Conservation (phyloP, 176 grass and related monocot species). For the Cenchrus purpureus region DNA sequence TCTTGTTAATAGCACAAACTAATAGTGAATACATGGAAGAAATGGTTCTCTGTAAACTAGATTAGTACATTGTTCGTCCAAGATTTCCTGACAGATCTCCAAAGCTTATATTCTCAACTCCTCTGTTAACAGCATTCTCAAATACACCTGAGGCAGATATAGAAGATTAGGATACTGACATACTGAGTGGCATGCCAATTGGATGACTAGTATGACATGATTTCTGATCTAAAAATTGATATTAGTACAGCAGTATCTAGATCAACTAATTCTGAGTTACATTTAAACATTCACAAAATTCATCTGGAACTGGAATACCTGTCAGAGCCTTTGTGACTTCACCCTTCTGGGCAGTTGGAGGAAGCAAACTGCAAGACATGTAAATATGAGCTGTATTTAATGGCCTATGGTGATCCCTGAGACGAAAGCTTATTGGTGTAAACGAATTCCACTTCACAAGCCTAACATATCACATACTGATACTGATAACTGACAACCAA, state of each 20-base stretch:
- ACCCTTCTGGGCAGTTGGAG: conserved; percentile 87
- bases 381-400: conserved; percentile 22
- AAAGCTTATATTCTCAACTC: conserved; percentile 97
- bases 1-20: conserved; percentile 35
- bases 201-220: conserved; percentile 1
- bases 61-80: conserved; percentile 85
- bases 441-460: conserved; percentile 1
- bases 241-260: not conserved
- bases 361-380: conserved; percentile 76
- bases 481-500: conserved; percentile 18
- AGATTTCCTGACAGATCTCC: conserved; percentile 96
- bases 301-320: conserved; percentile 57
- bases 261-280: conserved; percentile 20
- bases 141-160: conserved; percentile 79
- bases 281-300: conserved; percentile 26
- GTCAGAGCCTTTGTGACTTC: conserved; percentile 98
- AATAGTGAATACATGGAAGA: not conserved
- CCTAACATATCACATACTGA: not conserved
- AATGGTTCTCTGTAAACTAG: conserved; percentile 30
- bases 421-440: not conserved
- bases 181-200: conserved; percentile 22
- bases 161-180: conserved; percentile 12
- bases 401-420: conserved; percentile 2
- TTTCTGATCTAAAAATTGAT: not conserved
- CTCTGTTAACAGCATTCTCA: conserved; percentile 95